Evolutionary conservation across 2,329 filamentous ascomycete species (phyloP), one percentile per base, ranked within the genome.

Genomic region (Pezicula neosporulosa): DNA sequence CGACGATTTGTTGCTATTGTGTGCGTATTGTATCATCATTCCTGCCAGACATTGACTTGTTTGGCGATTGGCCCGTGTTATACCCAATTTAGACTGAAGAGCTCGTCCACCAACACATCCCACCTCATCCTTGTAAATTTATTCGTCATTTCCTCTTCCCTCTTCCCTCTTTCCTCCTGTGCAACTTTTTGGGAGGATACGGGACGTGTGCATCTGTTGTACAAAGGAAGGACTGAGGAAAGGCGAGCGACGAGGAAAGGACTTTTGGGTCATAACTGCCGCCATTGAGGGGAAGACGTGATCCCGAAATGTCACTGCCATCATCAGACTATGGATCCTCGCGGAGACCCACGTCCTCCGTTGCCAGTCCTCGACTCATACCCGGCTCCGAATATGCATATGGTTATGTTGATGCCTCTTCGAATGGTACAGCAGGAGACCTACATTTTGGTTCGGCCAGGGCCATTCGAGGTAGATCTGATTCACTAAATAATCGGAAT

Each of bases 351-450:
- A 54, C 58, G 18, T 50, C 52, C 33, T 64, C 61, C 16, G 45
- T 54, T 4, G 52, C 64, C 3, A 62, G 58, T 55, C 60, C 63
- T n/a, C 51, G 55, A 24, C 39, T 55, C 2, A 65, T 65, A 33
- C 61, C 64, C 38, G 53, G 55, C 35, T 54, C 56, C 12, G 30
- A 33, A 3, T 33, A 10, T 33, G 30, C 30, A 33, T 50, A 56
- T 10, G 56, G 53, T 33, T 53, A 55, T 13, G 43, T 51, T 16
- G 61, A 62, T 48, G 49, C 48, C 2, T 43, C 49, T 4, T 57
- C 57, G 8, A 56, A 47, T 45, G 38, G 41, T 12, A 30, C 52
- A 18, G 58, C 50, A 10, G 59, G 42, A 30, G 42, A 44, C 27
- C 24, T 15, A 13, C n/a, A 27, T 6, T 27, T 13, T 27, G 27